Conservation (phyloP, 2,329 filamentous ascomycete genomes). For the Chaetomium globosum region DNA sequence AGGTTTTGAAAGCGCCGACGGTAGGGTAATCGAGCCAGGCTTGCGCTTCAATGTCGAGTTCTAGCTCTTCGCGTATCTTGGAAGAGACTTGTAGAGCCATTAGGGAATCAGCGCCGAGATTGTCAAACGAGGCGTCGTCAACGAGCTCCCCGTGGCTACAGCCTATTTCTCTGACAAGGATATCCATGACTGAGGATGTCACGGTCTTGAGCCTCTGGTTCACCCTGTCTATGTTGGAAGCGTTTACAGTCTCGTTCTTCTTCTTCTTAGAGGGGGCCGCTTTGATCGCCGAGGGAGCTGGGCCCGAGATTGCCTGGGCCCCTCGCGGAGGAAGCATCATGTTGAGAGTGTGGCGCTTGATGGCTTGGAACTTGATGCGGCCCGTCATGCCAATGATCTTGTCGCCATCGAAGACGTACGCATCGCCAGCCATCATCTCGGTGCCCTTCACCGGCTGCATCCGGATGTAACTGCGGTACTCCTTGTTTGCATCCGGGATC, state of each 20-base stretch:
- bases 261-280: constrained; percentile 44
- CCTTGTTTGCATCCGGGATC: constrained; percentile 48
- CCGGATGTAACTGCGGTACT: constrained; percentile 59
- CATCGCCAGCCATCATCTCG: constrained; percentile 58
- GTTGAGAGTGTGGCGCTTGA: constrained; percentile 67
- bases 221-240: constrained; percentile 51
- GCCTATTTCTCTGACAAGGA: constrained; percentile 60
- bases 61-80: constrained; percentile 60
- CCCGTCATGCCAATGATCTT: constrained; percentile 52
- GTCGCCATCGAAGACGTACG: constrained; percentile 58
- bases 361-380: constrained; percentile 68
- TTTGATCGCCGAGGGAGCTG: constrained; percentile 44
- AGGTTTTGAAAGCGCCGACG: constrained; percentile 56
- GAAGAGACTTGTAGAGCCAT: constrained; percentile 61
- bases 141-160: constrained; percentile 57
- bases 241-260: constrained; percentile 52
- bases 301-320: constrained; percentile 44
- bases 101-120: constrained; percentile 64
- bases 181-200: constrained; percentile 52
- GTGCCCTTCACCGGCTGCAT: constrained; percentile 58
- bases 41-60: constrained; percentile 56
- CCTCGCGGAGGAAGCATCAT: constrained; percentile 66
- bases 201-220: constrained; percentile 56
- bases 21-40: constrained; percentile 59
- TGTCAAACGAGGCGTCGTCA: constrained; percentile 59